phyloP scores from a whole-genome alignment of 1,139 yeast genomes.

The Candida sojae region DNA sequence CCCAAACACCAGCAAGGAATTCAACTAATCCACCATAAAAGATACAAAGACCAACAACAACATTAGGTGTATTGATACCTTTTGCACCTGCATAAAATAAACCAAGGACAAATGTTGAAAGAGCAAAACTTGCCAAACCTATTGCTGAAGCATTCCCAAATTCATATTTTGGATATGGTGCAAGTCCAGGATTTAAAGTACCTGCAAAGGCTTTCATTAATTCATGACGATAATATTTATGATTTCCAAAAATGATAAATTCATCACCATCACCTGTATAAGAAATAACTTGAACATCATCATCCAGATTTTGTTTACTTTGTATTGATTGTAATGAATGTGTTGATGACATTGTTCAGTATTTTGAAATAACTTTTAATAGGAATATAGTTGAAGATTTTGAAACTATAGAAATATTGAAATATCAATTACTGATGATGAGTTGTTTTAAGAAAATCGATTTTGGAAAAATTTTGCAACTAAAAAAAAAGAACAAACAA shows the following conservation, averaged over 20 bases:
- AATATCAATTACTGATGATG: no score
- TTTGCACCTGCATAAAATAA: constrained; percentile 44
- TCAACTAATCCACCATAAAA: constrained; percentile 53
- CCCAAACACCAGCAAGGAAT: constrained; percentile 55
- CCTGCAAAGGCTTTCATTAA: constrained; percentile 40
- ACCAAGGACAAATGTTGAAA: constrained; percentile 50
- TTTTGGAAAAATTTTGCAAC: no score
- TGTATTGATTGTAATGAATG: constrained; percentile 1
- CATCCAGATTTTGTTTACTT: background rate
- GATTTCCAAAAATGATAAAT: constrained; percentile 28
- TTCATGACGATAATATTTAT: constrained; percentile 34
- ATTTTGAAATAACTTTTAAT: no score
- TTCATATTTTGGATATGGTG: constrained; percentile 34
- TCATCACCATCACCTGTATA: constrained; percentile 23
- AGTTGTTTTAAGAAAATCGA: no score
- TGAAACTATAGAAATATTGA: no score
- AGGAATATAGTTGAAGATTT: no score
- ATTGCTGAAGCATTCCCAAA: constrained; percentile 64
- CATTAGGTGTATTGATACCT: no score
- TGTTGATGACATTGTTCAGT: background rate
- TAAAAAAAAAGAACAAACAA: no score
- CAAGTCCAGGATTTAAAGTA: constrained; percentile 38
- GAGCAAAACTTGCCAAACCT: constrained; percentile 56
- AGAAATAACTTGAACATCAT: background rate
- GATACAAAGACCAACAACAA: no score